phyloP scores from a whole-genome alignment of 1,284 basidiomycete genomes.

The Sporisorium reilianum region DNA sequence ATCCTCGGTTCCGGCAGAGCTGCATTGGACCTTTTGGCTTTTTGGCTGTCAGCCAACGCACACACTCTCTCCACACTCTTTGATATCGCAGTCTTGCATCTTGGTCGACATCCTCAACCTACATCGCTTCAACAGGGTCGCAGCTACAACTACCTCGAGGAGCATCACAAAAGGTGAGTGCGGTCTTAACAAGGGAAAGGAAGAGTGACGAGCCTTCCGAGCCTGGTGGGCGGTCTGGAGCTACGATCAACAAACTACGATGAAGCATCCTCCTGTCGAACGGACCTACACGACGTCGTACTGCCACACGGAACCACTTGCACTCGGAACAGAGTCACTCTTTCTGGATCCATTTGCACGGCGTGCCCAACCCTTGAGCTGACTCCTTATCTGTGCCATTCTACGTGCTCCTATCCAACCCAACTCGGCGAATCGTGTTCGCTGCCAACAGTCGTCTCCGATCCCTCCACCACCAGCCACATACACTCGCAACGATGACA shows the following conservation, averaged over 20 bases:
- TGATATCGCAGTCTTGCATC: not conserved
- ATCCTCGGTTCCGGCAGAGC: constrained; percentile 6
- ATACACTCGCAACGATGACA: constrained; percentile 42
- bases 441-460: not conserved
- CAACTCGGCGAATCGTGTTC: not conserved
- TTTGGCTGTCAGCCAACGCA: not conserved
- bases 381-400: not conserved
- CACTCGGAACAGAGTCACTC: not conserved
- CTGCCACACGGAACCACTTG: not conserved
- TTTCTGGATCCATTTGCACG: not conserved
- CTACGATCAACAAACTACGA: not conserved
- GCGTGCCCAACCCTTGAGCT: not conserved
- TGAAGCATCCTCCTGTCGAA: not conserved
- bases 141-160: too few species aligned
- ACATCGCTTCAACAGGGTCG: constrained; percentile 2
- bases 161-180: not conserved
- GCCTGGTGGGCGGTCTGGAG: too few species aligned
- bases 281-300: not conserved
- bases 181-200: too few species aligned
- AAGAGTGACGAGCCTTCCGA: not conserved
- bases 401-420: not conserved
- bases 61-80: not conserved
- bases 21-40: not conserved
- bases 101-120: not conserved
- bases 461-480: not conserved